phyloP scores from a whole-genome alignment of 2,329 filamentous ascomycete genomes.

The Colletotrichum tropicicola region DNA sequence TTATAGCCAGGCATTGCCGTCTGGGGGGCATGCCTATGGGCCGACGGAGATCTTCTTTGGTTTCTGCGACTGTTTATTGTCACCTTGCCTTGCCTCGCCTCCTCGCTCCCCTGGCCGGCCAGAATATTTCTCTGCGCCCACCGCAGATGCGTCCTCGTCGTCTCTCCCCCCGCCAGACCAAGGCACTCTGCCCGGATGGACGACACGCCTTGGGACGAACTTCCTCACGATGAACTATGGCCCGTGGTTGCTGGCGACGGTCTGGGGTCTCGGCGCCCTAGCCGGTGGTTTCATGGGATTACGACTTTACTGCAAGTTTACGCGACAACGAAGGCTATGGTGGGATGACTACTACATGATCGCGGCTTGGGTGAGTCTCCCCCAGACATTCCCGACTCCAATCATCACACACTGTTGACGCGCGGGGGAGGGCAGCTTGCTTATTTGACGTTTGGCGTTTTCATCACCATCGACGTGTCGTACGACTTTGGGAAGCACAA shows the following conservation, averaged over 20 bases:
- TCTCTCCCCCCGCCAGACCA: background rate
- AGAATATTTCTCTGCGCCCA: background rate
- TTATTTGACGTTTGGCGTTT: conserved; percentile 16
- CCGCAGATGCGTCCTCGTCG: background rate
- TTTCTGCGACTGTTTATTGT: conserved; percentile 11
- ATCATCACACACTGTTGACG: background rate
- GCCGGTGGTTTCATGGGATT: conserved; percentile 29
- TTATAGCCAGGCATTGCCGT: conserved; percentile 22
- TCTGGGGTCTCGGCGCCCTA: conserved; percentile 22
- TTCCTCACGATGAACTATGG: conserved; percentile 29
- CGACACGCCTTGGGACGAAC: conserved; percentile 13
- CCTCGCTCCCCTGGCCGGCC: background rate
- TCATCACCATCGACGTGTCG: conserved; percentile 18
- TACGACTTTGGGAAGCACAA: conserved; percentile 31
- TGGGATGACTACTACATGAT: conserved; percentile 33
- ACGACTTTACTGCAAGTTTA: conserved; percentile 34
- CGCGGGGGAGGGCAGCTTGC: conserved; percentile 9
- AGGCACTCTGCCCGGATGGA: background rate
- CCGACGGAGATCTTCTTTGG: conserved; percentile 5
- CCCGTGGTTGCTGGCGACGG: conserved; percentile 11
- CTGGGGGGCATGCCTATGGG: background rate
- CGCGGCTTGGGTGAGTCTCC: conserved; percentile 31
- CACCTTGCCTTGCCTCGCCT: background rate
- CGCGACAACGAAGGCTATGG: conserved; percentile 27
- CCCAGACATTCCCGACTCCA: no score